These are phyloP conservation scores for Exobasidium rhododendri DNA, from an alignment of 1,284 basidiomycete genomes.

Conservation along the genomic window DNA sequence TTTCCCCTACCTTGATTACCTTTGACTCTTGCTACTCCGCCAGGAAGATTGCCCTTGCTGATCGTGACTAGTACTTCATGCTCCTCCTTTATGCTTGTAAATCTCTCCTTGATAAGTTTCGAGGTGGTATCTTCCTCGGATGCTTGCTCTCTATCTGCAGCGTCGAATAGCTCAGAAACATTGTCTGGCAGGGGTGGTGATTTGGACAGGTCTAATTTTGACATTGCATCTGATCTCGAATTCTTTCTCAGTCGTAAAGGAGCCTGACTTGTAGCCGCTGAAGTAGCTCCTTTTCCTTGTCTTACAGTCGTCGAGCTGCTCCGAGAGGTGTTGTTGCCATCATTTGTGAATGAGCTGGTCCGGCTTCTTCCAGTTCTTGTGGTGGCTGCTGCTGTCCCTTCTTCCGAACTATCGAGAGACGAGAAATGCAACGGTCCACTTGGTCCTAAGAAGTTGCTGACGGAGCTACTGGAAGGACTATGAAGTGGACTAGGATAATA, in stretches of 20 bases:
- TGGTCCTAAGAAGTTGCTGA: neutral
- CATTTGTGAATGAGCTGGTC: neutral
- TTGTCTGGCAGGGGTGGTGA: constrained; percentile 14
- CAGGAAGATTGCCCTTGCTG: constrained; percentile 31
- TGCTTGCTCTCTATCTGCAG: neutral
- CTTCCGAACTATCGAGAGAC: neutral
- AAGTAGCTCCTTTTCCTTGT: neutral
- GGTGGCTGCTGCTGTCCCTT: constrained; percentile 1
- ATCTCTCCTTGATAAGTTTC: neutral
- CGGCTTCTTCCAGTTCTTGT: neutral
- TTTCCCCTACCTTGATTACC: constrained; percentile 27
- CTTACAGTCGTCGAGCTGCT: constrained; percentile 2
- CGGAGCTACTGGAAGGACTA: constrained; percentile 17
- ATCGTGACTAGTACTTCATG: constrained; percentile 33
- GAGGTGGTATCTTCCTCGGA: neutral
- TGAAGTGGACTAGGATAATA: constrained; percentile 54
- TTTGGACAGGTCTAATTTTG: constrained; percentile 12
- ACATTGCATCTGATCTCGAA: neutral
- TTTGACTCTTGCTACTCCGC: constrained; percentile 26
- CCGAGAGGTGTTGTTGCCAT: neutral
- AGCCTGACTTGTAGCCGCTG: neutral
- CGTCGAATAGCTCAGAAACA: neutral
- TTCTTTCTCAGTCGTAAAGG: neutral
- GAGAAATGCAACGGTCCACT: neutral
- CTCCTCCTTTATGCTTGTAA: constrained; percentile 12